Conservation (phyloP, 2,329 filamentous ascomycete species). For the Sarocladium kiliense region DNA sequence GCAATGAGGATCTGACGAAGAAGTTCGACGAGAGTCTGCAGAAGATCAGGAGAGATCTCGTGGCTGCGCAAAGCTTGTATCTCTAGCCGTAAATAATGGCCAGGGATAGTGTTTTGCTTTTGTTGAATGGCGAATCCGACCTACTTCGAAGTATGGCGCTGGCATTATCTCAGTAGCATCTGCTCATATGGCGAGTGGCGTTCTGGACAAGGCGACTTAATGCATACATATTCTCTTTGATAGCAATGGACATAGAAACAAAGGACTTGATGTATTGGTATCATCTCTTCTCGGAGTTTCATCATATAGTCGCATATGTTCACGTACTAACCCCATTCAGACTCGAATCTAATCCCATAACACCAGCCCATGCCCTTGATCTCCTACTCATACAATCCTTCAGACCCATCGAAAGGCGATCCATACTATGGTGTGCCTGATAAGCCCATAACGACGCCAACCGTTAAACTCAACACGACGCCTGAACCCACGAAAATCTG, state of each 20-base stretch:
- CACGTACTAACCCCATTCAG: no score
- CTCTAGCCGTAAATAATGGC: conserved; percentile 45
- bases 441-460: conserved; percentile 60
- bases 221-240: conserved; percentile 11
- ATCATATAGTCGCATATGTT: no score
- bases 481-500: conserved; percentile 84
- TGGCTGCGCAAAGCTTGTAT: conserved; percentile 90
- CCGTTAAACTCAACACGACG: conserved; percentile 70
- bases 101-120: no score
- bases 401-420: no score
- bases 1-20: conserved; percentile 83
- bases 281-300: not conserved
- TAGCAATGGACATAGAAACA: not conserved
- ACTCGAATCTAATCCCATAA: no score
- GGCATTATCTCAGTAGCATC: conserved; percentile 9
- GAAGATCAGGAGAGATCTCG: conserved; percentile 89
- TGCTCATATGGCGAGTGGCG: not conserved
- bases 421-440: conserved; percentile 24
- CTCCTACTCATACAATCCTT: no score
- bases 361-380: no score
- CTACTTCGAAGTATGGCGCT: conserved; percentile 1
- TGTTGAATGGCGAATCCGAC: no score
- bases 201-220: conserved; percentile 9
- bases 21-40: conserved; percentile 85
- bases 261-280: not conserved